phyloP scores from a whole-genome alignment of 1,284 basidiomycete genomes.

The Cronartium ribicola region DNA sequence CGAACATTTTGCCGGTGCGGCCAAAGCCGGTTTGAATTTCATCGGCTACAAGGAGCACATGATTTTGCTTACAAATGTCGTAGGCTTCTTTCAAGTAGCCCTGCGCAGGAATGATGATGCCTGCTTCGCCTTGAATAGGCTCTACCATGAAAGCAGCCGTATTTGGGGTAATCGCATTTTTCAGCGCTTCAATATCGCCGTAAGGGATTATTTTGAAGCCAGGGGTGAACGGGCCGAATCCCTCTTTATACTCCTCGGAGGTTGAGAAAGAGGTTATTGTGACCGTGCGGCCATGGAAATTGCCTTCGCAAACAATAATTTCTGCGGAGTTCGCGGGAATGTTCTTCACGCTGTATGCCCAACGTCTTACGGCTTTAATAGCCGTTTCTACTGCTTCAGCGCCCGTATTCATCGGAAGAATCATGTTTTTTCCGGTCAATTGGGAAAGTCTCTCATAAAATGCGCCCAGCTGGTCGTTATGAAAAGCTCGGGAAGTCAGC shows the following conservation, averaged over 20 bases:
- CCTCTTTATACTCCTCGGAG: not conserved
- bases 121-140: slow-evolving; percentile 97
- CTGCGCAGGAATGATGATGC: slow-evolving; percentile 84
- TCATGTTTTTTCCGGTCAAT: slow-evolving; percentile 86
- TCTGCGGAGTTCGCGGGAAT: too few relatives aligned
- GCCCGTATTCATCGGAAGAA: slow-evolving; percentile 99
- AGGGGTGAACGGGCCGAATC: not conserved
- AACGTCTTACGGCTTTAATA: slow-evolving; percentile 55
- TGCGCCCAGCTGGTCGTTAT: slow-evolving; percentile 82
- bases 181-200: slow-evolving; percentile 73
- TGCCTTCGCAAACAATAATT: slow-evolving; percentile 81
- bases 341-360: slow-evolving; percentile 50
- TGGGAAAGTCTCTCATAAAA: slow-evolving; percentile 82
- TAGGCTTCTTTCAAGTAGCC: slow-evolving; percentile 77
- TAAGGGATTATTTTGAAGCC: slow-evolving; percentile 49
- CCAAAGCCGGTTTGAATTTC: slow-evolving; percentile 93
- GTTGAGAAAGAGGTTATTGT: too few relatives aligned
- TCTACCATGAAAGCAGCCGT: slow-evolving; percentile 92
- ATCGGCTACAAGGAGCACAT: slow-evolving; percentile 91
- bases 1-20: slow-evolving; percentile 72
- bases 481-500: slow-evolving; percentile 91
- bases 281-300: slow-evolving; percentile 96
- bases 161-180: slow-evolving; percentile 74
- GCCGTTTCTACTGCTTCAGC: slow-evolving; percentile 94
- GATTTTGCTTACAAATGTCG: slow-evolving; percentile 84